These are phyloP conservation scores for Bathelium albidoporum DNA, from an alignment of 495 filamentous ascomycete genomes.

Conservation along the genomic window DNA sequence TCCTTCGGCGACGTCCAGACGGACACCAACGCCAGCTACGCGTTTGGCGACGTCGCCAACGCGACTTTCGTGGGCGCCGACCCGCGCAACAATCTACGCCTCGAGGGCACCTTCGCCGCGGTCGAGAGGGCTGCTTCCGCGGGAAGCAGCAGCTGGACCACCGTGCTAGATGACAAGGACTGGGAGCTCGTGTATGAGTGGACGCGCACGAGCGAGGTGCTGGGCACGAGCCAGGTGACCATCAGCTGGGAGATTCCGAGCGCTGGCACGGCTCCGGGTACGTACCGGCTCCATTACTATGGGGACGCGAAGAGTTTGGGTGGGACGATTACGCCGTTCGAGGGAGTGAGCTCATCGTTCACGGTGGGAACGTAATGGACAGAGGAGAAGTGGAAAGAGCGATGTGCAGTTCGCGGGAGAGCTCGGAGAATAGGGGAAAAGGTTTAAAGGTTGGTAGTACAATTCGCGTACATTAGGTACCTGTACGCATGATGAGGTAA, in stretches of 20 bases:
- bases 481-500: too few species aligned
- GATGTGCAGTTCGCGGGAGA: not conserved
- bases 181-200: conserved; percentile 76
- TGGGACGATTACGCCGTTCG: conserved; percentile 63
- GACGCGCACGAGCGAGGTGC: conserved; percentile 58
- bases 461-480: too few species aligned
- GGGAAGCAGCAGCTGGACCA: conserved; percentile 42
- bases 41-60: conserved; percentile 45
- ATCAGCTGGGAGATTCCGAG: conserved; percentile 59
- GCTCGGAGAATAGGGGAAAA: not conserved
- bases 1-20: conserved; percentile 62
- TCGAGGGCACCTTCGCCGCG: conserved; percentile 68
- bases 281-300: conserved; percentile 76
- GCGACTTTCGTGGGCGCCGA: conserved; percentile 80
- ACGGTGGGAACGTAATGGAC: conserved; percentile 30
- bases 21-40: conserved; percentile 48
- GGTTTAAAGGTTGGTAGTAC: too few species aligned
- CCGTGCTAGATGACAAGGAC: conserved; percentile 62
- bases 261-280: conserved; percentile 35
- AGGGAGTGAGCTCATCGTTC: conserved; percentile 64
- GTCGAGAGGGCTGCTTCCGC: conserved; percentile 52
- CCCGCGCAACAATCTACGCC: conserved; percentile 73
- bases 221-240: conserved; percentile 70
- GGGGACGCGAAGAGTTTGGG: conserved; percentile 64
- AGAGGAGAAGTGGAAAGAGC: not conserved